Conservation (phyloP, 257 asterid species). For the Petunia axillaris region DNA sequence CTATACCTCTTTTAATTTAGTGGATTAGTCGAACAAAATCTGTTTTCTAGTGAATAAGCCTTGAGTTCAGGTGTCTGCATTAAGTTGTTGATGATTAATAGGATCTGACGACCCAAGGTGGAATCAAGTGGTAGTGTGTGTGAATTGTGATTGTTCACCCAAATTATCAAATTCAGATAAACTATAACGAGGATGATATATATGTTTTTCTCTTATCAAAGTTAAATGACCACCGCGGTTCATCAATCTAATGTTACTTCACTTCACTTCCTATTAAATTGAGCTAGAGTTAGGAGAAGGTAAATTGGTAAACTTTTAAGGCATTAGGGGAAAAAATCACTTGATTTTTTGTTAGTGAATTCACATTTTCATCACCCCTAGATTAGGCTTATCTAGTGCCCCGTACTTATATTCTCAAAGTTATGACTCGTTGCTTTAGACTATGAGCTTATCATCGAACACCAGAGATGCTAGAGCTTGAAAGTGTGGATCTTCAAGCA, state of each 20-base stretch:
- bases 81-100: background rate
- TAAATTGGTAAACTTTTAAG: background rate
- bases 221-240: background rate
- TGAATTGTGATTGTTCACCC: background rate
- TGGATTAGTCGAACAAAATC: background rate
- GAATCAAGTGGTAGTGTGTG: background rate
- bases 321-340: background rate
- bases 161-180: too few species aligned
- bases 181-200: too few species aligned
- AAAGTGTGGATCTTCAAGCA: background rate
- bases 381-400: background rate
- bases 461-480: background rate
- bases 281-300: conserved; percentile 4
- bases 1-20: background rate
- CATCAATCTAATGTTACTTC: background rate
- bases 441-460: background rate
- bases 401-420: background rate
- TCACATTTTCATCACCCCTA: background rate
- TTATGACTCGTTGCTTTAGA: background rate
- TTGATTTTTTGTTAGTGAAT: background rate
- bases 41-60: background rate
- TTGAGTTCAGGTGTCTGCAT: background rate
- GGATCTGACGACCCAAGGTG: background rate
- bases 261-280: conserved; percentile 4
- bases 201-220: background rate